A percentile compares a stretch with the other conserved stretches of the same genome.
These are phyloP conservation scores for Colletotrichum lupini DNA, from an alignment of 2,329 filamentous ascomycete genomes.

Conservation along the genomic window DNA sequence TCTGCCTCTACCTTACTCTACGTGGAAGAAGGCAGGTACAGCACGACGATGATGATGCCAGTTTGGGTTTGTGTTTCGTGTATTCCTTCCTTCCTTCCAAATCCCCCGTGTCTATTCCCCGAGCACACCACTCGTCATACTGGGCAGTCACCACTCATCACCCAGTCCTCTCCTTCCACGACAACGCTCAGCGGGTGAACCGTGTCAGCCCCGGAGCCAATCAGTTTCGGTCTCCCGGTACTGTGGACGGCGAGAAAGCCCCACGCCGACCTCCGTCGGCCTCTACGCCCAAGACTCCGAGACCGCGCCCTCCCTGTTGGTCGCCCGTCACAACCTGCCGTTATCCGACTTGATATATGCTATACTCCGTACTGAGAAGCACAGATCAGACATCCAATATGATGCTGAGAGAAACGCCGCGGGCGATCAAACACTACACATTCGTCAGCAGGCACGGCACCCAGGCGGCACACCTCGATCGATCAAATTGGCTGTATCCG, in stretches of 20 bases:
- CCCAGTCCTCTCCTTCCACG: background rate
- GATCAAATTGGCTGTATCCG: background rate
- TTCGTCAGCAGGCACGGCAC: background rate
- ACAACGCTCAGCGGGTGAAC: background rate
- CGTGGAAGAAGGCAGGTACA: background rate
- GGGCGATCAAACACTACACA: conserved; percentile 16
- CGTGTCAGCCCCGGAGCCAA: conserved; percentile 1
- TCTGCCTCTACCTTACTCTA: background rate
- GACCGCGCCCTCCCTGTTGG: background rate
- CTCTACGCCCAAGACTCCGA: background rate
- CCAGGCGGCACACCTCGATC: background rate
- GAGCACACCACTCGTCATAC: background rate
- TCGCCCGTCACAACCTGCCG: background rate
- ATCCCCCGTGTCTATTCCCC: background rate
- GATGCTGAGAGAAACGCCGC: background rate
- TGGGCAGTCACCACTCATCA: background rate
- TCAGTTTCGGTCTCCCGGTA: background rate
- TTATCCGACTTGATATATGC: background rate
- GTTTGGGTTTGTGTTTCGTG: conserved; percentile 6
- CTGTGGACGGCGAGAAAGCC: background rate
- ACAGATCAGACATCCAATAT: background rate
- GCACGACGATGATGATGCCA: background rate
- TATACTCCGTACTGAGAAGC: background rate
- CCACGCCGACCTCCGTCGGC: conserved; percentile 11
- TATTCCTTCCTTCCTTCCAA: conserved; percentile 1